A percentile compares a stretch with the other conserved stretches of the same genome.
These are phyloP conservation scores for sunflower (Helianthus annuus) DNA, from an alignment of 129 eudicot species.

Conservation along the genomic window DNA sequence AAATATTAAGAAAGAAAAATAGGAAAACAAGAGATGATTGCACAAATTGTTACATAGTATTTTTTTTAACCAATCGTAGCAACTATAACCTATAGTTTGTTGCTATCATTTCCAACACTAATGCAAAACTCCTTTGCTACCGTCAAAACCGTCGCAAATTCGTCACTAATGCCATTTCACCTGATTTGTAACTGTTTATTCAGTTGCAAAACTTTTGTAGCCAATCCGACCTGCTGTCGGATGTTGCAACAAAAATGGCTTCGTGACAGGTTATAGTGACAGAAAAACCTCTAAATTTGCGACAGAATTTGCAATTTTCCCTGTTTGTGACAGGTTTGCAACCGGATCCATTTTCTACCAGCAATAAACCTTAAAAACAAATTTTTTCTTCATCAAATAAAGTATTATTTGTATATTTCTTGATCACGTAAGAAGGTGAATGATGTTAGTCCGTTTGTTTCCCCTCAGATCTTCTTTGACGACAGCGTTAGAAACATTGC, in stretches of 20 bases:
- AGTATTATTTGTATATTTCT: background rate
- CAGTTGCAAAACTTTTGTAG: background rate
- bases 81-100: background rate
- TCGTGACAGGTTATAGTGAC: background rate
- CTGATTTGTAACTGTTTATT: background rate
- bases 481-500: constrained; percentile 82
- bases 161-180: background rate
- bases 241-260: background rate
- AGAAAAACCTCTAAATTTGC: background rate
- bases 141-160: background rate
- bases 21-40: background rate
- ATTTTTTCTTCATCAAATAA: background rate
- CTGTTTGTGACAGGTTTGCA: background rate
- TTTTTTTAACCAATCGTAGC: background rate
- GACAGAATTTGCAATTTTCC: background rate
- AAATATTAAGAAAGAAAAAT: background rate
- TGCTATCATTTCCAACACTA: background rate
- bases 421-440: constrained; percentile 3
- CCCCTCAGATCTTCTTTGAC: constrained; percentile 76
- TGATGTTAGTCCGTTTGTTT: constrained; percentile 14
- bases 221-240: background rate
- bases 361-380: background rate
- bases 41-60: background rate
- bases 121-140: background rate
- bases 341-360: background rate